phyloP scores from a whole-genome alignment of 345 rosid genomes.

The Cardamine occulta region DNA sequence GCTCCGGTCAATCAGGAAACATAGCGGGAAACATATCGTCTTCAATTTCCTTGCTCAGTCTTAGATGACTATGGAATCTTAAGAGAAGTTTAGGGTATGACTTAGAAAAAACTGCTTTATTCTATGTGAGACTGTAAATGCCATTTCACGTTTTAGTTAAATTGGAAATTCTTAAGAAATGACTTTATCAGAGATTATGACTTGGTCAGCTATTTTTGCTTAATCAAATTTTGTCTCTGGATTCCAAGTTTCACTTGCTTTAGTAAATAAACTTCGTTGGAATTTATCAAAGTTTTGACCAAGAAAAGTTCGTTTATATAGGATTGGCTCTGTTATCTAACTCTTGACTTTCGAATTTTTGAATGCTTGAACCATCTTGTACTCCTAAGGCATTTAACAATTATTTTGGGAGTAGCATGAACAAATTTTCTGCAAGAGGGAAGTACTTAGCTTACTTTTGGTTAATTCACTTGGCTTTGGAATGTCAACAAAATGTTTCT shows the following conservation, averaged over 20 bases:
- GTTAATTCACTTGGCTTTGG: too few species aligned
- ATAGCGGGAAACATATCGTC: too few species aligned
- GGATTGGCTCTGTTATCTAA: neutral
- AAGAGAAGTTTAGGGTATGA: neutral
- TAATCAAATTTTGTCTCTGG: neutral
- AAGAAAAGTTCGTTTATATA: neutral
- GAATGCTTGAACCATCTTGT: neutral
- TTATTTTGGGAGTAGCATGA: too few species aligned
- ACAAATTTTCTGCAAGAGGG: too few species aligned
- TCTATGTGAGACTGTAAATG: neutral
- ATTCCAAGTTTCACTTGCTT: neutral
- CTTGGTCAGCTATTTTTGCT: neutral
- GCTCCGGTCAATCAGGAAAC: too few species aligned
- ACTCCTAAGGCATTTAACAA: too few species aligned
- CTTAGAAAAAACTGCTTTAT: neutral
- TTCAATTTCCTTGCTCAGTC: neutral
- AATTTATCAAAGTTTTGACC: constrained; percentile 1
- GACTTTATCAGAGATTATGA: neutral
- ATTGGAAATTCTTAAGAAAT: neutral
- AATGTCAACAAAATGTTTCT: too few species aligned
- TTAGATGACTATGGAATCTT: neutral
- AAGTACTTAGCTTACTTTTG: too few species aligned
- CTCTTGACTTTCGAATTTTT: neutral
- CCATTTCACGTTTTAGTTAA: neutral
- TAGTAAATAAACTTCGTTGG: neutral